A percentile compares a stretch with the other conserved stretches of the same genome.
Evolutionary conservation across 2,329 filamentous ascomycete genomes (phyloP).

Genomic region (Shiraia sp.): DNA sequence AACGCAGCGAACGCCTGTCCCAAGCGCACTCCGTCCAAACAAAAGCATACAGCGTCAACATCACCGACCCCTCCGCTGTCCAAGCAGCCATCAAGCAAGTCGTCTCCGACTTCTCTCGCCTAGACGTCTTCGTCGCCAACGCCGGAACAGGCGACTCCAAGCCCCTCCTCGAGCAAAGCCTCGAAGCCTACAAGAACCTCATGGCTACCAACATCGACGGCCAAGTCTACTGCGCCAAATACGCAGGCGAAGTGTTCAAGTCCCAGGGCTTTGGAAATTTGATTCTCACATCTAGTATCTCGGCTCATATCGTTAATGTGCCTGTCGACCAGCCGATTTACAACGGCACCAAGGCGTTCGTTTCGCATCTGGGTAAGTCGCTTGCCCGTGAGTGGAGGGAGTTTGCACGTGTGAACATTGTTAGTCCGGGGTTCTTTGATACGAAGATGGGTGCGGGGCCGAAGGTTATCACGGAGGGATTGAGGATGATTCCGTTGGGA

Average conservation of each 20-base stretch:
- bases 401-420: conserved; percentile 67
- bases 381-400: conserved; percentile 69
- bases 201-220: conserved; percentile 73
- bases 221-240: conserved; percentile 50
- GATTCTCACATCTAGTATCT: conserved; percentile 70
- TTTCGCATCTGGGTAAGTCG: conserved; percentile 63
- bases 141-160: conserved; percentile 64
- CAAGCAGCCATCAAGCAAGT: conserved; percentile 63
- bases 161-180: conserved; percentile 58
- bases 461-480: conserved; percentile 65
- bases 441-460: conserved; percentile 66
- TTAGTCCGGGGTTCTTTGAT: conserved; percentile 68
- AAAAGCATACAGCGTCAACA: conserved; percentile 67
- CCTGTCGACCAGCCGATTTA: conserved; percentile 62
- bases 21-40: conserved; percentile 62
- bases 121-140: conserved; percentile 69
- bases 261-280: conserved; percentile 57
- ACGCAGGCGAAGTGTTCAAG: conserved; percentile 48
- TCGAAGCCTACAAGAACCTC: conserved; percentile 67
- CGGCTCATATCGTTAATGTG: conserved; percentile 79
- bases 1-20: conserved; percentile 61
- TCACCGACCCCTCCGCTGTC: conserved; percentile 56
- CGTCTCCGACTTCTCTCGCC: conserved; percentile 68
- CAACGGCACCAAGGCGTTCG: conserved; percentile 61
- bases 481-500: conserved; percentile 76